Conservation (phyloP, 345 rosid species). For the Salix exigua region DNA sequence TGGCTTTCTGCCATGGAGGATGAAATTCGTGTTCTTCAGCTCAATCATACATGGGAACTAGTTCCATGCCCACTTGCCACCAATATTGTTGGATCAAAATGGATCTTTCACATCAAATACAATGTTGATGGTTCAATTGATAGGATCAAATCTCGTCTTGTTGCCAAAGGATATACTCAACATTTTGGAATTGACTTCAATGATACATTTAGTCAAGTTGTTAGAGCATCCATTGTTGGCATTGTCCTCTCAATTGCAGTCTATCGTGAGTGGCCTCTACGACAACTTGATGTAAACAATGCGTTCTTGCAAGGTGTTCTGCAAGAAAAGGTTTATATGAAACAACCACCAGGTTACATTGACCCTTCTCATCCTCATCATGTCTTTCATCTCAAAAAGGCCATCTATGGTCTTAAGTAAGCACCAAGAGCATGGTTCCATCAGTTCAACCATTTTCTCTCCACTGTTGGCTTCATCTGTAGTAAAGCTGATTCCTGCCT, state of each 20-base stretch:
- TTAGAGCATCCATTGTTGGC: slow-evolving; percentile 2
- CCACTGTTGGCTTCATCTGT: not conserved
- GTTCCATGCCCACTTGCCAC: not conserved
- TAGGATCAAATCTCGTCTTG: not conserved
- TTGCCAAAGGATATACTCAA: slow-evolving; percentile 4
- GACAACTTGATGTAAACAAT: too few relatives aligned
- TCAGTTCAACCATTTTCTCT: not conserved
- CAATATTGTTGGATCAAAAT: slow-evolving; percentile 11
- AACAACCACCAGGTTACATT: not conserved
- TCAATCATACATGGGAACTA: slow-evolving; percentile 8
- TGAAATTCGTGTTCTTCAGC: slow-evolving; percentile 5
- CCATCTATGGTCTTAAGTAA: not conserved
- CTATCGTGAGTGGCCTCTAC: not conserved
- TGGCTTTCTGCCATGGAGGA: not conserved
- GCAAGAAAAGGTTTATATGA: not conserved
- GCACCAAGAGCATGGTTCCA: not conserved
- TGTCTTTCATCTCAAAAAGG: not conserved
- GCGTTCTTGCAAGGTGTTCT: not conserved
- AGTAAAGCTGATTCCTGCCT: not conserved
- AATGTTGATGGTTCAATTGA: slow-evolving; percentile 4
- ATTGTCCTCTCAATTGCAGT: not conserved
- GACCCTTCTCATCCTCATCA: not conserved
- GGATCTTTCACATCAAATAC: slow-evolving; percentile 9
- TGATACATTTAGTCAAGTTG: slow-evolving; percentile 7
- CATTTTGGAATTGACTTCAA: not conserved